A percentile compares a stretch with the other conserved stretches of the same genome.
These are phyloP conservation scores for Aspergillus mulundensis DNA, from an alignment of 495 filamentous ascomycete species.

Conservation along the genomic window DNA sequence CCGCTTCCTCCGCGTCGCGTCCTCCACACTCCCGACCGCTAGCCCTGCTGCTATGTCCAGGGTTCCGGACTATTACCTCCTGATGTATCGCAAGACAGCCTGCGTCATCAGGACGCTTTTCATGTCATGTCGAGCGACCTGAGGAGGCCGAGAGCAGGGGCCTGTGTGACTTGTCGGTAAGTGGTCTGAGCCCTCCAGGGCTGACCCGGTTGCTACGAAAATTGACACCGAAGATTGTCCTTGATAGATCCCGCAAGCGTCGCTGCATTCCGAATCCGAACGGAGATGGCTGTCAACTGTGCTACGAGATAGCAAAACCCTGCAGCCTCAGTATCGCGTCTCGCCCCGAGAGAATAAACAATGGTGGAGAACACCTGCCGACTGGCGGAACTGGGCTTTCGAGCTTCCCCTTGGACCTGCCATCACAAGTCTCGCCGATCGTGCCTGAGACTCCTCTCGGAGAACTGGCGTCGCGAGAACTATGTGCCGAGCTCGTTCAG, in stretches of 20 bases:
- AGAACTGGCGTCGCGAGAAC: neutral
- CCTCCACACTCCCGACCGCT: neutral
- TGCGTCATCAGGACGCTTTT: neutral
- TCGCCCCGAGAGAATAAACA: neutral
- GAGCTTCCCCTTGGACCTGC: neutral
- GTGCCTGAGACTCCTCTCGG: neutral
- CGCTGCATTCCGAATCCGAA: slow-evolving; percentile 17
- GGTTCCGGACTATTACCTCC: no score
- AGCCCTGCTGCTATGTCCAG: no score
- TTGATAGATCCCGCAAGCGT: slow-evolving; percentile 17
- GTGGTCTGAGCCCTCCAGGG: no score
- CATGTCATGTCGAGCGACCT: neutral
- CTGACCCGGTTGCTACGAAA: no score
- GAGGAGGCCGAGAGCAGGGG: slow-evolving; percentile 19
- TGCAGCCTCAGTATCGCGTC: slow-evolving; percentile 10
- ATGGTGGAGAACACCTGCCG: neutral
- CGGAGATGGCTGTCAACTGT: slow-evolving; percentile 15
- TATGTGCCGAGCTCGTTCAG: slow-evolving; percentile 14
- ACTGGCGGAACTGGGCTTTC: neutral
- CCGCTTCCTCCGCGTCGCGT: no score
- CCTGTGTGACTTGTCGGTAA: slow-evolving; percentile 23
- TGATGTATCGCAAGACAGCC: neutral
- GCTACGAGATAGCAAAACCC: slow-evolving; percentile 9
- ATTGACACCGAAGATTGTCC: neutral
- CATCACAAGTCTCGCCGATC: neutral